Evolutionary conservation across 2,329 filamentous ascomycete species (phyloP), one percentile per base, ranked within the genome.

Genomic region (Fusarium sp.): DNA sequence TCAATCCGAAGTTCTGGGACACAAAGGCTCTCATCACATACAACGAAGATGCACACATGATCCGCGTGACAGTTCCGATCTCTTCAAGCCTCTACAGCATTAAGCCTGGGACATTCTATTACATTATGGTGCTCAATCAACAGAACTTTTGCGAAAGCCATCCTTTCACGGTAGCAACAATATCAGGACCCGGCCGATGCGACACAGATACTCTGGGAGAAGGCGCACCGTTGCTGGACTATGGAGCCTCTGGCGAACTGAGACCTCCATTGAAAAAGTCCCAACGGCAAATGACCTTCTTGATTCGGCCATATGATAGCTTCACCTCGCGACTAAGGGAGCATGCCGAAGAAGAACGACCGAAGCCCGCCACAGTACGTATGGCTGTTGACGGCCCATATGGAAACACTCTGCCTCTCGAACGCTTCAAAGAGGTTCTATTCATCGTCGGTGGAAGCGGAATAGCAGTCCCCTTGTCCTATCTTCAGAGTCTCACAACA

Each of bases 91-190:
- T 79, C 13, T 85, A 83, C 60, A 76, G 4, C 0, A 74, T 42
- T 79, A 80, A 22, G 66, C 73, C 85, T 0, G 86, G 86, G 1
- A 85, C 84, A 2, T 86, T 82, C 73, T 87, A 85, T 73, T 87
- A 85, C 66, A 66, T 87, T 8, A 82, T 83, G 64, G 78, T 85
- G 11, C 80, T 87, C 13, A 79, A 83, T 56, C 62, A 39, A 17
- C 44, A 81, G 80, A 60, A 66, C 77, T 47, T 78, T 58, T 88
- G 86, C 86, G 85, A 88, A 63, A 86, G 84, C 63, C 86, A 88
- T 50, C 86, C 86, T 0, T 88, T 88, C 65, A 87, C 86, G 0
- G 81, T 87, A 28, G 84, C 83, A 4, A 79, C 78, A 8, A 70
- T 81, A 14, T 48, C 68, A 15, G 67, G 75, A 48, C 38, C 68